Base-by-base conservation (phyloP, 2,329 filamentous ascomycete species). In the Phialophora macrospora region DNA sequence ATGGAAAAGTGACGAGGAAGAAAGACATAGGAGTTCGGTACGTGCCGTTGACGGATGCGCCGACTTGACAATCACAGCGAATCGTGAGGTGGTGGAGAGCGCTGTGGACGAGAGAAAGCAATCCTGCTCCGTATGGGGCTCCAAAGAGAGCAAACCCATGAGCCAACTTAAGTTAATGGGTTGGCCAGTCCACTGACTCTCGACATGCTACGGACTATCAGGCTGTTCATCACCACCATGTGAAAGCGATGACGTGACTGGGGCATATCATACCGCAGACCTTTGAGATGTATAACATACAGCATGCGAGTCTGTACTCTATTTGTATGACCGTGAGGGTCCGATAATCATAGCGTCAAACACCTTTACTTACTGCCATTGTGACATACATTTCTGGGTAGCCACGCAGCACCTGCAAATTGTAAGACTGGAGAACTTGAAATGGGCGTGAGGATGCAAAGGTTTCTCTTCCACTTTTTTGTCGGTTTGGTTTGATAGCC, bases 31-130 rank as follows among this genome's bases (percentile, higher is more conserved):
- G 85, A 17, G 87, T 89, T 64, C 81, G 82, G 72, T 89, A 89
- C 75, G 87, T 89, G 68, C 86, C 87, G 14, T 73, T 89, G 75
- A 88, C 86, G 7, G 86, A 89, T 78, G 82, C 84, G 22, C 85
- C 85, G 11, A 73, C 69, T 66, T 72, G 66, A 69, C 74, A 69
- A 54, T 44, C 28, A 59, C 56, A 51, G 56, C 17, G 38, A 44
- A 44, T 44, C 14, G n/a, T 44, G 38, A 6, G 14, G 38, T 44
- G 38, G 38, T 44, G 38, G 38, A 44, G 38, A 44, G 38, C 38
- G 17, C 17, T 44, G 38, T 44, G 38, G 38, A 44, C 38, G 14
- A 44, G 38, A n/a, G n/a, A 44, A 20, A n/a, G 2, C 38, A 20
- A 44, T 6, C 17, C 14, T 44, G 7, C 38, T n/a, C 12, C 4